Evolutionary conservation across 2,329 filamentous ascomycete genomes (phyloP).

Genomic region (Sphaceloma murrayae): DNA sequence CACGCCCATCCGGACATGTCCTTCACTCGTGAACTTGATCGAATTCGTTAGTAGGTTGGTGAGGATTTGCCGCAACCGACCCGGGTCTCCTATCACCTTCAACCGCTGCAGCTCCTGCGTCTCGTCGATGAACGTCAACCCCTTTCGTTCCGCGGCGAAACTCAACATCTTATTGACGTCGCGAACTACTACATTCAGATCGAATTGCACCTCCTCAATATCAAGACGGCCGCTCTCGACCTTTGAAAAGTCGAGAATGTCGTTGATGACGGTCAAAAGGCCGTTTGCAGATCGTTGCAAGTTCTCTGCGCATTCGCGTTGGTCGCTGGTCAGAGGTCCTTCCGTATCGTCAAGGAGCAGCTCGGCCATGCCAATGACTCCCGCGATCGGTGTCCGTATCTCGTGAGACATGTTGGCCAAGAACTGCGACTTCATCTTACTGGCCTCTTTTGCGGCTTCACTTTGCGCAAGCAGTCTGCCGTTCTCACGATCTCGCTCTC

Average conservation of each 20-base stretch:
- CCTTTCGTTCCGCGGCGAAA: constrained; percentile 73
- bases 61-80: constrained; percentile 72
- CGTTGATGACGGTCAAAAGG: constrained; percentile 78
- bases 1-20: constrained; percentile 58
- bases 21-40: constrained; percentile 64
- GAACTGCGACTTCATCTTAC: constrained; percentile 69
- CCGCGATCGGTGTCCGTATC: constrained; percentile 54
- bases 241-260: constrained; percentile 78
- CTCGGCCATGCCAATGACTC: constrained; percentile 72
- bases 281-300: constrained; percentile 73
- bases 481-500: constrained; percentile 56
- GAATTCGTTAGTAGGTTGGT: constrained; percentile 70
- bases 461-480: constrained; percentile 62
- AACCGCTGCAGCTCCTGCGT: constrained; percentile 53
- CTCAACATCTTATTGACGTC: constrained; percentile 82
- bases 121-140: constrained; percentile 61
- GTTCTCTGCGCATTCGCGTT: constrained; percentile 65
- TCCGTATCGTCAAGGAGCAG: constrained; percentile 56
- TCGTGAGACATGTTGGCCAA: constrained; percentile 51
- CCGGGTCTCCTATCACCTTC: constrained; percentile 78
- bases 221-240: constrained; percentile 68
- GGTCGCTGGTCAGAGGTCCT: constrained; percentile 51
- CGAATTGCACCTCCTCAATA: constrained; percentile 73
- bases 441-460: constrained; percentile 69
- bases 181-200: constrained; percentile 59